Evolutionary conservation across 1,284 basidiomycete species (phyloP).

Genomic region (Rhizoctonia solani): DNA sequence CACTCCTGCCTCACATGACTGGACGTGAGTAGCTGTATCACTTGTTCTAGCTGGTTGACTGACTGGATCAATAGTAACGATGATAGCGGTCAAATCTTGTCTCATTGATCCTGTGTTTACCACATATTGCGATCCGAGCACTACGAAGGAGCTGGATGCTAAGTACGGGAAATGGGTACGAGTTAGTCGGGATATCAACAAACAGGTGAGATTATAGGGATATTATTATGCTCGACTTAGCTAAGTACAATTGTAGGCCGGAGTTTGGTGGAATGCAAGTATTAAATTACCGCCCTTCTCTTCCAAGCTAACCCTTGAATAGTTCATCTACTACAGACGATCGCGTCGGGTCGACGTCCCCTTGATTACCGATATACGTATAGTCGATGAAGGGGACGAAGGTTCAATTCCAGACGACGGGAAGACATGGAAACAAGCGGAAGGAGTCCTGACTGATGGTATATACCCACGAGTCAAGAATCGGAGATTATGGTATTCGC

Average conservation of each 20-base stretch:
- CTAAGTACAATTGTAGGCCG: constrained; percentile 50
- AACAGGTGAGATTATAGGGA: constrained; percentile 34
- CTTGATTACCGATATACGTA: constrained; percentile 44
- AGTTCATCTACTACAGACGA: constrained; percentile 83
- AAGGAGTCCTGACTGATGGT: constrained; percentile 60
- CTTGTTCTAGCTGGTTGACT: neutral
- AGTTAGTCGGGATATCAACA: constrained; percentile 75
- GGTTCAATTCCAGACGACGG: constrained; percentile 49
- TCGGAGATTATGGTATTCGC: constrained; percentile 77
- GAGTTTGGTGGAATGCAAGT: constrained; percentile 47
- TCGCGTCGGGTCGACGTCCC: constrained; percentile 76
- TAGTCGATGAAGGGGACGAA: constrained; percentile 48
- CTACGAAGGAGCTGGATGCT: constrained; percentile 73
- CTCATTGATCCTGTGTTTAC: constrained; percentile 62
- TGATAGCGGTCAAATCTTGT: constrained; percentile 75
- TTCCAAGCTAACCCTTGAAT: constrained; percentile 9
- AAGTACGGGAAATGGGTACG: constrained; percentile 87
- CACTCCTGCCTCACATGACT: constrained; percentile 78
- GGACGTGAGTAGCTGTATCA: constrained; percentile 60
- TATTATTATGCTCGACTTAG: neutral
- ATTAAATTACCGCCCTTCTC: neutral
- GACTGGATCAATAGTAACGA: constrained; percentile 56
- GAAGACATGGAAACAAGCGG: constrained; percentile 62
- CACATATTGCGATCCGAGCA: constrained; percentile 67
- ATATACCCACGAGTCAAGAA: constrained; percentile 50